Conservation (phyloP, 2,329 filamentous ascomycete species). For the Fusarium foetens region DNA sequence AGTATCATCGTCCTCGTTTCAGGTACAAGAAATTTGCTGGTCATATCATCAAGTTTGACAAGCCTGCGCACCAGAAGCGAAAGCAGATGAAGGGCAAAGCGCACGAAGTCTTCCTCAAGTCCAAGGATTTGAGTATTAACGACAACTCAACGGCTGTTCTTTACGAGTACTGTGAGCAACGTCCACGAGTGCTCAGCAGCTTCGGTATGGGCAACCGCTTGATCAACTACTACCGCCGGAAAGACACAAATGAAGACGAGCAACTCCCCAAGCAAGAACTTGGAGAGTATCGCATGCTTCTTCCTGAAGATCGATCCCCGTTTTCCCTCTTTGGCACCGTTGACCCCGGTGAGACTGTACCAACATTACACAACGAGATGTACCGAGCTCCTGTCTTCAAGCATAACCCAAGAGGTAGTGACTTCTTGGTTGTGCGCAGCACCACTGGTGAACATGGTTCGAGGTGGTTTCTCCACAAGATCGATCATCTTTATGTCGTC, state of each 20-base stretch:
- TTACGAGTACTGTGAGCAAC: conserved; percentile 95
- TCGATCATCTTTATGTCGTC: conserved; percentile 90
- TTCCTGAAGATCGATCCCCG: conserved; percentile 94
- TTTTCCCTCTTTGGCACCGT: conserved; percentile 96
- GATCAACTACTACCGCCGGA: conserved; percentile 96
- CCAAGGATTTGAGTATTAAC: conserved; percentile 83
- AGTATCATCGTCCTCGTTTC: conserved; percentile 85
- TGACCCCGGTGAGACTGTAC: conserved; percentile 87
- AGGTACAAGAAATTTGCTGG: conserved; percentile 75
- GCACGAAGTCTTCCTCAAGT: conserved; percentile 80
- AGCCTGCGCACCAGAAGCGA: conserved; percentile 78
- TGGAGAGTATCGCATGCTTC: conserved; percentile 86
- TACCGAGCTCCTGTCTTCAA: conserved; percentile 94
- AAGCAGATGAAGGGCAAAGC: conserved; percentile 85
- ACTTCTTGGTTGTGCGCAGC: conserved; percentile 88
- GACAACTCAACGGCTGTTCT: conserved; percentile 91
- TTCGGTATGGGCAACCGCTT: conserved; percentile 97
- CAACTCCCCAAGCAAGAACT: conserved; percentile 82
- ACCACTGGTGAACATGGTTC: conserved; percentile 82
- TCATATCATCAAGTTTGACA: conserved; percentile 76
- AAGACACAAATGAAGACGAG: conserved; percentile 76
- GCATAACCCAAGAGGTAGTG: conserved; percentile 78
- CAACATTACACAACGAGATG: conserved; percentile 94
- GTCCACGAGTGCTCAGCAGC: conserved; percentile 90
- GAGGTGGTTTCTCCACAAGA: conserved; percentile 84